Evolutionary conservation across 371 early-diverging fungal genomes (phyloP).

Genomic region (Circinella minor): DNA sequence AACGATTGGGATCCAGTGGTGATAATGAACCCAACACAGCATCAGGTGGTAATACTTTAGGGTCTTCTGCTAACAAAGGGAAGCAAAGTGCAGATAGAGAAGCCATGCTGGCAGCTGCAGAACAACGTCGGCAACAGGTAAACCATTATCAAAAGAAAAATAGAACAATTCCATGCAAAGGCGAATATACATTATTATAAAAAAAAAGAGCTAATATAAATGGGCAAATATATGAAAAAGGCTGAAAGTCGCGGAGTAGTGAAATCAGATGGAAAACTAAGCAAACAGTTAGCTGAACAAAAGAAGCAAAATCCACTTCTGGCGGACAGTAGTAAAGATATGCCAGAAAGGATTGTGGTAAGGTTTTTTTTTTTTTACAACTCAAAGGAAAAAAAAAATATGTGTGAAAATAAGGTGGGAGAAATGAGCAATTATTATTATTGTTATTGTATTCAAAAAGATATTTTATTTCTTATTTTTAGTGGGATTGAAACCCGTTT

Average conservation of each 20-base stretch:
- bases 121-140: slow-evolving; percentile 24
- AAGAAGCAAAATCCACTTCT: slow-evolving; percentile 20
- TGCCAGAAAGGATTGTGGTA: slow-evolving; percentile 16
- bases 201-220: background rate
- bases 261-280: slow-evolving; percentile 37
- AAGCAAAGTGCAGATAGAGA: slow-evolving; percentile 22
- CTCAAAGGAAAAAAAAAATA: no score
- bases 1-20: slow-evolving; percentile 6
- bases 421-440: no score
- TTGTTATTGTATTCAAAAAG: no score
- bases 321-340: background rate
- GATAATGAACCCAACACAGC: slow-evolving; percentile 1
- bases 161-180: background rate
- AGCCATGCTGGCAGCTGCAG: slow-evolving; percentile 43
- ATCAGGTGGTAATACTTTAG: background rate
- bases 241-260: slow-evolving; percentile 43
- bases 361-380: no score
- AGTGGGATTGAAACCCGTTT: slow-evolving; percentile 9
- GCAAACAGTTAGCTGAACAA: slow-evolving; percentile 41
- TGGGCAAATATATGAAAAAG: slow-evolving; percentile 15
- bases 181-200: slow-evolving; percentile 33
- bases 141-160: no score
- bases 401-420: no score
- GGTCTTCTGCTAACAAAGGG: background rate
- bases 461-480: background rate